Evolutionary conservation across 2,329 filamentous ascomycete genomes (phyloP).

Genomic region (Blastomyces parvus): DNA sequence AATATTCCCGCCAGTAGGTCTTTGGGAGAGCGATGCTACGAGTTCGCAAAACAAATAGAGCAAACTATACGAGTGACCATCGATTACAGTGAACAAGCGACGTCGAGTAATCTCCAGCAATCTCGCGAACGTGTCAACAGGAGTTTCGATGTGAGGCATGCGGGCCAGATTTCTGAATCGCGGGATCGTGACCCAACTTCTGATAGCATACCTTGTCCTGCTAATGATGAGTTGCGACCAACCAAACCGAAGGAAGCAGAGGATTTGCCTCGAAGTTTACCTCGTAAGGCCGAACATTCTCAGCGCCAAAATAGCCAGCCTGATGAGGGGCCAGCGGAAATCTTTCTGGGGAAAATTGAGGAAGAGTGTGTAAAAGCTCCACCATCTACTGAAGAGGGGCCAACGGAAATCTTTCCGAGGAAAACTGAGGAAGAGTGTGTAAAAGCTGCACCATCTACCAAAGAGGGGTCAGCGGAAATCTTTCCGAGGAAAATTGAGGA

Average conservation of each 20-base stretch:
- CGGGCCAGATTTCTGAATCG: neutral
- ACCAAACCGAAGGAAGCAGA: neutral
- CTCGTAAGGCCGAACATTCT: neutral
- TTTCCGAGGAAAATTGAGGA: too few relatives aligned
- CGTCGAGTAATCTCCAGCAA: neutral
- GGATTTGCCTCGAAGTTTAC: neutral
- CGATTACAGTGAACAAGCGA: neutral
- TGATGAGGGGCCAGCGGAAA: neutral
- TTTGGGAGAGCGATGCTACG: conserved; percentile 26
- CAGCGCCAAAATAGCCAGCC: neutral
- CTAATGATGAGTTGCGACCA: neutral
- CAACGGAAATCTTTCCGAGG: too few relatives aligned
- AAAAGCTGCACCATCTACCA: too few relatives aligned
- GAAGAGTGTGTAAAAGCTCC: too few relatives aligned
- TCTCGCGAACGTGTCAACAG: neutral
- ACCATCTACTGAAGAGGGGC: too few relatives aligned
- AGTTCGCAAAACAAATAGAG: conserved; percentile 26
- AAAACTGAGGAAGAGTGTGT: too few relatives aligned
- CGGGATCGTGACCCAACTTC: neutral
- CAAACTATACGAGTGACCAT: conserved; percentile 18
- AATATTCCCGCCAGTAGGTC: conserved; percentile 16
- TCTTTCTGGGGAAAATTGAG: too few relatives aligned
- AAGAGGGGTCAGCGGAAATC: too few relatives aligned
- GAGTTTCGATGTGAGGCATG: conserved; percentile 1
- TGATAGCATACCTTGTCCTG: neutral